These are phyloP conservation scores for Solanum corneliomulleri DNA, from an alignment of 257 asterid genomes.

Conservation along the genomic window DNA sequence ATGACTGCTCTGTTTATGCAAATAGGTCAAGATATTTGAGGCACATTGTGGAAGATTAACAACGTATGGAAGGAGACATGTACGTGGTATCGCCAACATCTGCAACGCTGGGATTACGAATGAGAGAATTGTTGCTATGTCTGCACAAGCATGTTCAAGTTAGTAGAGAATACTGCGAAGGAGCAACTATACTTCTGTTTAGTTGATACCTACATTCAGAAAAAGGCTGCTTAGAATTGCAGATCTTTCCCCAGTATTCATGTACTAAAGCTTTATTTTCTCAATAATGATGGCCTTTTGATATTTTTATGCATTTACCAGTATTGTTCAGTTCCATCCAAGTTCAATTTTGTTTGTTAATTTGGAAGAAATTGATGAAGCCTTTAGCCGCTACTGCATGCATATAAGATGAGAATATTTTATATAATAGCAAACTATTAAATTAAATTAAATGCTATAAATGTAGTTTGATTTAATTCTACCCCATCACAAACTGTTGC, in stretches of 20 bases:
- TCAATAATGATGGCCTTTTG: not conserved
- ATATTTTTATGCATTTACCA: not conserved
- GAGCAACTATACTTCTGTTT: no score
- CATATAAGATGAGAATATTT: no score
- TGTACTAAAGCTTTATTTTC: not conserved
- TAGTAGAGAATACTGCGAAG: not conserved
- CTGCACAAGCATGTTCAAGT: constrained; percentile 56
- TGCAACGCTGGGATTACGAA: constrained; percentile 30
- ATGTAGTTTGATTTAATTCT: no score
- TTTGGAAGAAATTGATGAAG: not conserved
- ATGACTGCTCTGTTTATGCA: not conserved
- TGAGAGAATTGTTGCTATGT: constrained; percentile 66
- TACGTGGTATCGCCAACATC: constrained; percentile 40
- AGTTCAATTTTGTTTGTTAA: not conserved
- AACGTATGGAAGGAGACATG: constrained; percentile 89
- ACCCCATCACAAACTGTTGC: no score
- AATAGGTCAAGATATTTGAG: constrained; percentile 68
- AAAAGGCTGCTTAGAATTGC: not conserved
- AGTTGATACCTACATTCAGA: not conserved
- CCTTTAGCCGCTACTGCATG: not conserved
- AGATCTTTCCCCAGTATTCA: not conserved
- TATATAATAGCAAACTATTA: no score
- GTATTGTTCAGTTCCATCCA: not conserved
- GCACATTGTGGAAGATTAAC: constrained; percentile 62
- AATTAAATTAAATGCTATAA: no score